Percentiles rank a stretch among this genome's conserved stretches.
phyloP scores from a whole-genome alignment of 768 basidiomycete species.

The Tulasnella sp. region DNA sequence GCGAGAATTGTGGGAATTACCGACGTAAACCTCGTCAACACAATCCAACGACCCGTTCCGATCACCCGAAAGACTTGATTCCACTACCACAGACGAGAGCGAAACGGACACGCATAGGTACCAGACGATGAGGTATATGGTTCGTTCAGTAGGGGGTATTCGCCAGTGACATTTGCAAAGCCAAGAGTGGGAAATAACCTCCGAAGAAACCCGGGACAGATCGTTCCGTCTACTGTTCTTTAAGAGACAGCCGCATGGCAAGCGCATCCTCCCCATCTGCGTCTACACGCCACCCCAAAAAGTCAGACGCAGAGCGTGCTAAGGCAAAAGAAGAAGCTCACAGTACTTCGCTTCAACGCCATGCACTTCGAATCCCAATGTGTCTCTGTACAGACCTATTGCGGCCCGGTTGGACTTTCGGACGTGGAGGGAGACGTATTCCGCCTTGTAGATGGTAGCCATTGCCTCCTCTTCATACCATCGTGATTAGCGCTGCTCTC shows the following conservation, averaged over 20 bases:
- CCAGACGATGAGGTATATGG: background rate
- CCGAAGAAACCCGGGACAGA: background rate
- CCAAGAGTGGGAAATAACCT: background rate
- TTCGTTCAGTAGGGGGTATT: background rate
- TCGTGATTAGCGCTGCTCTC: background rate
- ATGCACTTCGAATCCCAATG: conserved; percentile 82
- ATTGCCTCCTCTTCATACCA: conserved; percentile 74
- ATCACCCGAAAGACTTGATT: background rate
- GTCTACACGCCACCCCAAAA: conserved; percentile 46
- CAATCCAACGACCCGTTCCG: background rate
- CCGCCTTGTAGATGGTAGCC: conserved; percentile 77
- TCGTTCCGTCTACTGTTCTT: conserved; percentile 16
- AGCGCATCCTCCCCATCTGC: conserved; percentile 95
- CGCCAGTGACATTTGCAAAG: background rate
- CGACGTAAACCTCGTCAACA: conserved; percentile 8
- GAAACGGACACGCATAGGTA: background rate
- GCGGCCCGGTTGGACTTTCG: conserved; percentile 94
- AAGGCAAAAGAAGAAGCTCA: conserved; percentile 43
- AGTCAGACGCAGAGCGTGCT: background rate
- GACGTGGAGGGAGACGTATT: conserved; percentile 85
- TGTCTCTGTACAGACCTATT: conserved; percentile 79
- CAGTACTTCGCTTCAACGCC: conserved; percentile 88
- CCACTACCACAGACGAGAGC: background rate
- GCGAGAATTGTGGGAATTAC: background rate
- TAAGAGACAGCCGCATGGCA: conserved; percentile 71